Evolutionary conservation across 306 rosid genomes (phyloP), one percentile per base, ranked within the genome.

Genomic region (Mimosa bimucronata): DNA sequence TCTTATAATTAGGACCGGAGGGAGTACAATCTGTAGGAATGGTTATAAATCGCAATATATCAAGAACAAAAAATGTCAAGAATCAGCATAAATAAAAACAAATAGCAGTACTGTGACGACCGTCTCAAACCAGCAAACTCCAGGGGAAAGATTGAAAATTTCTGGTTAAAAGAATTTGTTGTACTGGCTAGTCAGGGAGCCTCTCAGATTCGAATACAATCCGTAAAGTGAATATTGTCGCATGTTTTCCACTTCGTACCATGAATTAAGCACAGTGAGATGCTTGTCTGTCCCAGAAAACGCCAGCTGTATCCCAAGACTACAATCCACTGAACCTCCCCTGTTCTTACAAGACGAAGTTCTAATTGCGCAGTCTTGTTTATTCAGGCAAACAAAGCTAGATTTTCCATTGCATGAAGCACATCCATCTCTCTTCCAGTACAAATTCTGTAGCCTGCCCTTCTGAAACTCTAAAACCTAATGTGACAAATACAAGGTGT

Each of bases 261-360:
- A 89, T 23, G 96, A 87, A 71, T 89, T 89, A 58, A 91, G 89
- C 52, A 86, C 93, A 10, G 80, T 55, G 41, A 91, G 90, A 80
- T 91, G 91, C 82, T 86, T 91, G 79, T 91, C 91, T 30, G 96
- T 91, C 14, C 96, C 96, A 12, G 93, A 91, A 81, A 91, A 91
- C 0, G 91, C 88, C 3, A 85, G 75, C 45, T 91, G 96, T 50
- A 91, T 89, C 58, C 93, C 91, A 31, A 91, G 87, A 80, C 93
- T 87, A 62, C 96, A 91, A 83, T 91, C 96, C 26, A 86, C 90
- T 15, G 88, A 58, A 38, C 96, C 93, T 77, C 96, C 93, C 66
- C 87, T 57, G 45, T 86, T 86, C 75, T 88, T 84, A 71, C 96
- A 89, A 68, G 81, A 81, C 9, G 91, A 84, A 82, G 80, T 86